phyloP scores from a whole-genome alignment of 208 protist genomes.

The Trypanosoma caninum region DNA sequence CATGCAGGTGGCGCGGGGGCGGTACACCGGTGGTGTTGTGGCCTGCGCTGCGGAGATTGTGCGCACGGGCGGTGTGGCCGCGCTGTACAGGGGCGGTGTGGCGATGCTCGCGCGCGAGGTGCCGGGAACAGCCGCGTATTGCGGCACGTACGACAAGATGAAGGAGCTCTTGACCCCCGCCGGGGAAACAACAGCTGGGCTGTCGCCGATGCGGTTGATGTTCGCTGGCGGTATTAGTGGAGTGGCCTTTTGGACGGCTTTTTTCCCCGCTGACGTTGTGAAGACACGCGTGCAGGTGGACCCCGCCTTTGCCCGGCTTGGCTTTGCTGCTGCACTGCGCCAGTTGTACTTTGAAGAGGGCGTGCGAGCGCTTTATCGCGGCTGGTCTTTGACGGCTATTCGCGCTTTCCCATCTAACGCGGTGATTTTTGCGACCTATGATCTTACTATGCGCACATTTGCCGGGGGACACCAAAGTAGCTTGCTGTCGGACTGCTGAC shows the following conservation, averaged over 20 bases:
- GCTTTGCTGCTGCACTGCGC: conserved; percentile 31
- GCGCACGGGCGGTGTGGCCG: conserved; percentile 29
- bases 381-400: conserved; percentile 64
- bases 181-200: conserved; percentile 26
- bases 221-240: conserved; percentile 74
- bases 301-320: conserved; percentile 19
- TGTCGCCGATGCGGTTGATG: conserved; percentile 55
- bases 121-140: conserved; percentile 79
- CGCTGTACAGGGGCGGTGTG: conserved; percentile 63
- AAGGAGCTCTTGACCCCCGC: conserved; percentile 51
- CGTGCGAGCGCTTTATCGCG: conserved; percentile 61
- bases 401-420: conserved; percentile 88
- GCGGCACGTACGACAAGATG: conserved; percentile 73
- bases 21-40: conserved; percentile 37
- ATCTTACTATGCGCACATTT: conserved; percentile 17
- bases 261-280: conserved; percentile 85
- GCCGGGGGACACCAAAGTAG: neutral
- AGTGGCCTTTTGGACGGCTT: conserved; percentile 77
- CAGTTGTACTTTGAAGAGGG: conserved; percentile 58
- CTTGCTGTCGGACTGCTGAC: neutral
- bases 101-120: conserved; percentile 80
- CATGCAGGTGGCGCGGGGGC: conserved; percentile 66
- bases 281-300: conserved; percentile 89
- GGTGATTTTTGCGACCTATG: conserved; percentile 62
- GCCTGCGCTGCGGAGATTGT: conserved; percentile 53